These are phyloP conservation scores for Candida alai DNA, from an alignment of 805 yeast genomes.

Conservation along the genomic window DNA sequence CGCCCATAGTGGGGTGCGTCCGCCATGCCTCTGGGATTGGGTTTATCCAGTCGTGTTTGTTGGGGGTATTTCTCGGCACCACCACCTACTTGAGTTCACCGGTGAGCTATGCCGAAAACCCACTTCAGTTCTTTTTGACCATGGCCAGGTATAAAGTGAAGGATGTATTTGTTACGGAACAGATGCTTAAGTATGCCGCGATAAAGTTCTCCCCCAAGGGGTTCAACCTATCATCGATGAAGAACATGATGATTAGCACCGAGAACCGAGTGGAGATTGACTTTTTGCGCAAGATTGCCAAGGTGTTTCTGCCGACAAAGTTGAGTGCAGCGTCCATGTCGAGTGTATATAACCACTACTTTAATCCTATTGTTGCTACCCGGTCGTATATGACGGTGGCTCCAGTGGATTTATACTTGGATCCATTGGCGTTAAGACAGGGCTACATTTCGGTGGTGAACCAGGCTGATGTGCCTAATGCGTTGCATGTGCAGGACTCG, in stretches of 20 bases:
- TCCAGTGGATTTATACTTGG: slow-evolving; percentile 82
- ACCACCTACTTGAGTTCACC: slow-evolving; percentile 80
- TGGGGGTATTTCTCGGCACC: slow-evolving; percentile 86
- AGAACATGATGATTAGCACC: slow-evolving; percentile 81
- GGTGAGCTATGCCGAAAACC: slow-evolving; percentile 69
- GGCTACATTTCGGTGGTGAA: slow-evolving; percentile 80
- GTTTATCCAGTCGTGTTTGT: slow-evolving; percentile 73
- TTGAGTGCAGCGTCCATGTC: slow-evolving; percentile 68
- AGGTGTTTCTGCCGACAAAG: slow-evolving; percentile 59
- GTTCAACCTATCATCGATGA: slow-evolving; percentile 56
- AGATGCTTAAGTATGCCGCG: slow-evolving; percentile 75
- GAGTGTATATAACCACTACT: slow-evolving; percentile 70
- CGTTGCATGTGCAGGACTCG: slow-evolving; percentile 81
- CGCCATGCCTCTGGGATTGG: slow-evolving; percentile 85
- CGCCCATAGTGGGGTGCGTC: slow-evolving; percentile 81
- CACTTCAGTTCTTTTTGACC: slow-evolving; percentile 65
- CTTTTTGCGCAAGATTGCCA: slow-evolving; percentile 53
- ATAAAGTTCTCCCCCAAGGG: slow-evolving; percentile 57
- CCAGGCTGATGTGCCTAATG: slow-evolving; percentile 63
- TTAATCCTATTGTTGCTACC: slow-evolving; percentile 80
- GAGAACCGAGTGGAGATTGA: slow-evolving; percentile 68
- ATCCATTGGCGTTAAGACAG: slow-evolving; percentile 83
- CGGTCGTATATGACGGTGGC: slow-evolving; percentile 86
- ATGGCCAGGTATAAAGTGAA: slow-evolving; percentile 75
- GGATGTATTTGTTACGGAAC: slow-evolving; percentile 80